phyloP scores from a whole-genome alignment of 2,329 filamentous ascomycete genomes.

The Hymenoscyphus salicellus region DNA sequence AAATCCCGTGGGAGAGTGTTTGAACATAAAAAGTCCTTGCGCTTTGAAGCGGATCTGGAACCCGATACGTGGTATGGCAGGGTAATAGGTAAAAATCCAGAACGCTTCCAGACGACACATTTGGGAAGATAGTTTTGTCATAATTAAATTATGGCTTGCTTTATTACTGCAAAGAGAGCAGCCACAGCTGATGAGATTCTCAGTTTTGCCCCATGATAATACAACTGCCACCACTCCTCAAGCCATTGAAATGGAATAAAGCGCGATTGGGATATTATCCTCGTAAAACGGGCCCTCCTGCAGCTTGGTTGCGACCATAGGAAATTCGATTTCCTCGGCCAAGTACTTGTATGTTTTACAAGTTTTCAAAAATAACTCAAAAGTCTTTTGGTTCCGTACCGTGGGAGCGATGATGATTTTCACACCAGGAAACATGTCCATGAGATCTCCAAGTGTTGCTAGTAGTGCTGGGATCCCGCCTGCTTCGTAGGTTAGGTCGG shows the following conservation, averaged over 20 bases:
- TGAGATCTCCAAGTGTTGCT: conserved; percentile 61
- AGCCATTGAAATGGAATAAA: conserved; percentile 45
- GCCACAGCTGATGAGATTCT: not conserved
- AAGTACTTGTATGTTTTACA: conserved; percentile 45
- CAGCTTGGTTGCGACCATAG: conserved; percentile 37
- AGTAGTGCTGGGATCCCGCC: conserved; percentile 61
- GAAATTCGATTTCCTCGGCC: conserved; percentile 45
- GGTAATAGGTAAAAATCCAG: too few species aligned
- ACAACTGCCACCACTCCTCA: not conserved
- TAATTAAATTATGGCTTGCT: too few species aligned
- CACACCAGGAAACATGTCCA: conserved; percentile 53
- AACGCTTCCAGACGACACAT: too few species aligned
- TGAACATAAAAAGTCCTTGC: too few species aligned
- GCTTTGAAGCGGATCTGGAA: too few species aligned
- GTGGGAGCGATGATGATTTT: conserved; percentile 67
- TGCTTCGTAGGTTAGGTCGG: conserved; percentile 75
- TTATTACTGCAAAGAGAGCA: not conserved
- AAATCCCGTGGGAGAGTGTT: not conserved
- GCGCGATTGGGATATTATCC: conserved; percentile 56
- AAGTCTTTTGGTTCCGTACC: conserved; percentile 68
- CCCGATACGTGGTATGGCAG: too few species aligned
- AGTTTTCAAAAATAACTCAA: conserved; percentile 58
- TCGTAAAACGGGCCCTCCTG: conserved; percentile 65
- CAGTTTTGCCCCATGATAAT: not conserved
- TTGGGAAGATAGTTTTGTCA: too few species aligned